phyloP scores from a whole-genome alignment of 352 stramenopile species.

The Phytophthora rubi region DNA sequence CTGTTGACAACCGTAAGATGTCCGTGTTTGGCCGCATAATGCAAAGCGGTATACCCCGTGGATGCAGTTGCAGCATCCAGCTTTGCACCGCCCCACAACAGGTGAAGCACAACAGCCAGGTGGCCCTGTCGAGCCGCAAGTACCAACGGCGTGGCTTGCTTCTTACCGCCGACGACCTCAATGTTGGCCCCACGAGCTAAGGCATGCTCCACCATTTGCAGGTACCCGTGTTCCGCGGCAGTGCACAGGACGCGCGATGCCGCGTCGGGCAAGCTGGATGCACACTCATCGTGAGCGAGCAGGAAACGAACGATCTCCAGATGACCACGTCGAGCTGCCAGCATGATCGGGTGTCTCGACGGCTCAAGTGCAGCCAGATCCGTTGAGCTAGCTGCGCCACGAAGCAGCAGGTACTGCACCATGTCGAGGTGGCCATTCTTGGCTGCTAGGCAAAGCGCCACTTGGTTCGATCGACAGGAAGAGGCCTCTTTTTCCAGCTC shows the following conservation, averaged over 20 bases:
- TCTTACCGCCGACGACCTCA: constrained; percentile 41
- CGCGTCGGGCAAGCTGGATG: constrained; percentile 44
- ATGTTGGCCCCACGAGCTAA: constrained; percentile 49
- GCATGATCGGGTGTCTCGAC: constrained; percentile 47
- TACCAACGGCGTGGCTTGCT: constrained; percentile 51
- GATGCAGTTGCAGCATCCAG: constrained; percentile 45
- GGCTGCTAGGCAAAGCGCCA: constrained; percentile 54
- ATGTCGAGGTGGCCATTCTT: constrained; percentile 63
- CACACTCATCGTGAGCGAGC: constrained; percentile 43
- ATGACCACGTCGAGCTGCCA: constrained; percentile 51
- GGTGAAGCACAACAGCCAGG: constrained; percentile 53
- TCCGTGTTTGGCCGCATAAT: constrained; percentile 59
- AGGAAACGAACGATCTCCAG: constrained; percentile 55
- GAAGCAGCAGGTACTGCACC: constrained; percentile 51
- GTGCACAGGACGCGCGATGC: constrained; percentile 50
- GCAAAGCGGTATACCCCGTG: constrained; percentile 56
- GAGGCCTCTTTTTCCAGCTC: constrained; percentile 36
- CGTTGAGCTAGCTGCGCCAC: constrained; percentile 20
- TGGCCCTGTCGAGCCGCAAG: constrained; percentile 56
- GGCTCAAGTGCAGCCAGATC: constrained; percentile 36
- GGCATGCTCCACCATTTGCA: constrained; percentile 62
- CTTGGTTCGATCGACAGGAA: constrained; percentile 35
- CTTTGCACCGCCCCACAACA: constrained; percentile 54
- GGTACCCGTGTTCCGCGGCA: constrained; percentile 52
- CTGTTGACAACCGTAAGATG: constrained; percentile 65